Base-by-base conservation (phyloP, 2,329 filamentous ascomycete genomes). In the Verticillium nubilum region DNA sequence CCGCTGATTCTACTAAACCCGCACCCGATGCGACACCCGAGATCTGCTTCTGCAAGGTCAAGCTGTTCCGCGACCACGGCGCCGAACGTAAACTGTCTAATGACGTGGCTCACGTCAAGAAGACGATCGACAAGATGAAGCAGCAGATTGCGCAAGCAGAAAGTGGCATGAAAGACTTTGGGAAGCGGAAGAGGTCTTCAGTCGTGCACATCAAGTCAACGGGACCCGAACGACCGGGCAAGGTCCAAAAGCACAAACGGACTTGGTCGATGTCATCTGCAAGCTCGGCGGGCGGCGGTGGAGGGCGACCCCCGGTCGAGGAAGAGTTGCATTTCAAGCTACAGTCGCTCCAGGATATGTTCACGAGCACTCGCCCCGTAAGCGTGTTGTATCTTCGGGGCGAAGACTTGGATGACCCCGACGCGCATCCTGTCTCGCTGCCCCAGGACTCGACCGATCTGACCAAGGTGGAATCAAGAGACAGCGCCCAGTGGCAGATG, bases 41-140 rank as follows among this genome's bases (percentile, higher is more conserved):
- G 73, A 87, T 97, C 25, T 94, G 91, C 73, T 98, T 89, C 74
- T 97, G 94, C 82, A 97, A 96, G 74, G 94, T 97, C 62, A 98
- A 98, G 74, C 85, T 98, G 2, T 98, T 98, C 80, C 86, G 94
- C 63, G 94, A 98, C 70, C 95, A 98, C 68, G 94, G 94, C 26
- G 95, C 95, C 0, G 94, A 98, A 73, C 86, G 94, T 56, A 98
- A 98, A 72, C 82, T 98, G 1, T 93, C 93, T 17, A 98, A 98
- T 70, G 94, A 98, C 66, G 85, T 97, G 9, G 90, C 91, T 0
- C 94, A 98, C 68, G 91, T 98, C 64, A 96, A 96, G 74, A 98
- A 97, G 76, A 91, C 90, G 0, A 97, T 98, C 66, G 94, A 97
- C 69, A 98, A 97, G 75, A 78, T 97, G 54, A 96, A 96, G 73